These are phyloP conservation scores for Fusarium tjaetaba DNA, from an alignment of 2,329 filamentous ascomycete species.

Conservation along the genomic window DNA sequence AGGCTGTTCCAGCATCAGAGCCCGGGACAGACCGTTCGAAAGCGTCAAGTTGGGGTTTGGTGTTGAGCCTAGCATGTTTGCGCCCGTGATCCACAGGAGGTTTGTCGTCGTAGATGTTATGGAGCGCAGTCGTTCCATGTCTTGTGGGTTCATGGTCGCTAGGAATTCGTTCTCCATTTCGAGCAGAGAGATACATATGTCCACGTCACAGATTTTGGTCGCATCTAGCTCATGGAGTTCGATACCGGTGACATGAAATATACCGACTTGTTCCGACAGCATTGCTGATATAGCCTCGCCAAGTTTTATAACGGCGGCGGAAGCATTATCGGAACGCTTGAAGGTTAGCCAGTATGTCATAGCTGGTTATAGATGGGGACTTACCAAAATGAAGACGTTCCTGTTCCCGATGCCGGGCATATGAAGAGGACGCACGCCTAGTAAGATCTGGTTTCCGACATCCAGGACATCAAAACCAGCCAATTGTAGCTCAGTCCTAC, in stretches of 20 bases:
- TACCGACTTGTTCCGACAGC: not conserved
- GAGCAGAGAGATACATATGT: not conserved
- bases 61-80: not conserved
- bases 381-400: not conserved
- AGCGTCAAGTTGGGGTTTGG: not conserved
- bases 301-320: not conserved
- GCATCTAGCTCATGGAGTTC: not conserved
- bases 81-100: not conserved
- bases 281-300: not conserved
- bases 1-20: not conserved
- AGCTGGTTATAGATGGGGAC: accelerated
- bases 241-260: not conserved
- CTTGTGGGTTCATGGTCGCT: not conserved
- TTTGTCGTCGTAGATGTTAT: not conserved
- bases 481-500: accelerated
- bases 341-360: accelerated
- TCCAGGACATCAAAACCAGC: not conserved
- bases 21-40: not conserved
- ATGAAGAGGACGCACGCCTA: not conserved
- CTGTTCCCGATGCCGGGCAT: not conserved
- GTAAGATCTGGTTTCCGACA: not conserved
- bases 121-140: not conserved
- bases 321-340: not conserved
- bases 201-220: not conserved
- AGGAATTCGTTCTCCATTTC: not conserved